Evolutionary conservation across 495 filamentous ascomycete species (phyloP).

Genomic region (Lepidopterella palustris): DNA sequence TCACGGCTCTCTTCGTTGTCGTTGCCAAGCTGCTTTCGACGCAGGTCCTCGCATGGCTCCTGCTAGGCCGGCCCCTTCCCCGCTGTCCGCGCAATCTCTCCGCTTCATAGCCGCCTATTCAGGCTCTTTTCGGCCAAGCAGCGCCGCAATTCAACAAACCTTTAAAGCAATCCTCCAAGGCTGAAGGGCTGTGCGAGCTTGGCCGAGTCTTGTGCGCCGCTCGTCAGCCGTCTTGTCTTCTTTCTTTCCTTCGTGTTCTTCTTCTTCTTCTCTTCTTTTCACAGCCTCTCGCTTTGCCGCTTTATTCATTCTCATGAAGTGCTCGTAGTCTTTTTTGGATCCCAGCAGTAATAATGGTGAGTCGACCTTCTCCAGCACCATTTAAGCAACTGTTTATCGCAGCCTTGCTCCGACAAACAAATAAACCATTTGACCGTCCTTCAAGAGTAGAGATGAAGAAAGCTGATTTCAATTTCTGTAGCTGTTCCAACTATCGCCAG

Average conservation of each 20-base stretch:
- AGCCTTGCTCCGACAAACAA: neutral
- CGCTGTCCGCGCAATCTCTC: neutral
- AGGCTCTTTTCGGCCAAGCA: neutral
- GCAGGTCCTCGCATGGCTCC: neutral
- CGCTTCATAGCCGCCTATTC: neutral
- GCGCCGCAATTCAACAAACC: neutral
- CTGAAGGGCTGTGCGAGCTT: constrained; percentile 1
- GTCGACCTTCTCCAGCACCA: neutral
- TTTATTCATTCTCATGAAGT: neutral
- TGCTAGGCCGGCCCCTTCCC: neutral
- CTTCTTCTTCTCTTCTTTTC: neutral
- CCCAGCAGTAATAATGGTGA: neutral
- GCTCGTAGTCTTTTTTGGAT: neutral
- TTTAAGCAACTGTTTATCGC: neutral
- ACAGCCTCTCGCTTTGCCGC: neutral
- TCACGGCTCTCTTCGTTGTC: too few species aligned
- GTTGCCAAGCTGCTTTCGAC: neutral
- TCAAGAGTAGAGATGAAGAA: neutral
- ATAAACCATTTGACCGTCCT: neutral
- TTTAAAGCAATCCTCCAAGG: neutral
- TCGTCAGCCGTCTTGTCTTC: too few species aligned
- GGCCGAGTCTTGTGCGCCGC: neutral
- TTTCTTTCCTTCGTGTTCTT: neutral
- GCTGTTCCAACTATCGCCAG: constrained; percentile 23
- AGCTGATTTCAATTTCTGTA: neutral